phyloP scores from a whole-genome alignment of 805 yeast genomes.

The Wickerhamiella allomyrinae region DNA sequence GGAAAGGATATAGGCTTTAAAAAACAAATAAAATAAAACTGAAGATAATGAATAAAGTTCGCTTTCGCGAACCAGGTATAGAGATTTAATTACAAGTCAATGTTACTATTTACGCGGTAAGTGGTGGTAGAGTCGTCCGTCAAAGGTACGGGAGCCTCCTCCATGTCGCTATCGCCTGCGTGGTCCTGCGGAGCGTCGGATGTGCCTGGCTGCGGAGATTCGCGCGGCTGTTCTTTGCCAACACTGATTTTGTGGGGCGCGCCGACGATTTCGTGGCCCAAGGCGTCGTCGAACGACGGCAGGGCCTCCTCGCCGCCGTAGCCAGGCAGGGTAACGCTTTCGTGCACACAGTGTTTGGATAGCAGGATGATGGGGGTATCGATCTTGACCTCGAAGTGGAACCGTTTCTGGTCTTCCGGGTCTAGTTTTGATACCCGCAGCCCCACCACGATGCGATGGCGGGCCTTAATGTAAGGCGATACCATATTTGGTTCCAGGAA shows the following conservation, averaged over 20 bases:
- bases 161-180: not conserved
- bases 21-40: no score
- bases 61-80: no score
- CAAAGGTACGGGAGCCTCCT: not conserved
- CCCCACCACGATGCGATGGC: slow-evolving; percentile 16
- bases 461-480: slow-evolving; percentile 16
- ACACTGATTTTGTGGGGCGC: slow-evolving; percentile 2
- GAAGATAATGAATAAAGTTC: no score
- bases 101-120: not conserved
- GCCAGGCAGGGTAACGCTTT: slow-evolving; percentile 21
- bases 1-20: slow-evolving; percentile 11
- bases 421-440: slow-evolving; percentile 15
- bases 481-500: slow-evolving; percentile 17
- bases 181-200: not conserved
- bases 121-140: not conserved
- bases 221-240: not conserved
- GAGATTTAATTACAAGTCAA: not conserved
- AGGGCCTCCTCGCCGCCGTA: slow-evolving; percentile 15
- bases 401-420: slow-evolving; percentile 7
- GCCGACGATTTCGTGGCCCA: slow-evolving; percentile 16
- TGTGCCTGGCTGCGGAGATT: not conserved
- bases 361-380: slow-evolving; percentile 17
- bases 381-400: slow-evolving; percentile 18
- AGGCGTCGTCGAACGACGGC: slow-evolving; percentile 20
- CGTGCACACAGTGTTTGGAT: slow-evolving; percentile 20